Evolutionary conservation across 345 rosid species (phyloP).

Genomic region (Populus pruinosa): DNA sequence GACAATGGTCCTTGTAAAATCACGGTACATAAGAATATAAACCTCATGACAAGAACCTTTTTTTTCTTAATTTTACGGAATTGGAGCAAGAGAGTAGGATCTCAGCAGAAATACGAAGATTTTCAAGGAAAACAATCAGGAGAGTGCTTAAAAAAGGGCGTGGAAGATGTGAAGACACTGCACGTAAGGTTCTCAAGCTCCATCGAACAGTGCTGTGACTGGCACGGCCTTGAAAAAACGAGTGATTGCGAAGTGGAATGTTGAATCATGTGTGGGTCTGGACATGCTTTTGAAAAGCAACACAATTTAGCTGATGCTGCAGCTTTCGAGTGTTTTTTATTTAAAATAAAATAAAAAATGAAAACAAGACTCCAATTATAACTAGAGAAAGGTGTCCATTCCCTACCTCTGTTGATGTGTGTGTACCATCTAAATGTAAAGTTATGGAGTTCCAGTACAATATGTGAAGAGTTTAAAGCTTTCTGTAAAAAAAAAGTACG

Average conservation of each 20-base stretch:
- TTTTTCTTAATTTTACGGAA: not conserved
- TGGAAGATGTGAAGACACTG: not conserved
- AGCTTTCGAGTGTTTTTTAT: conserved; percentile 9
- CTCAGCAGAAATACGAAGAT: not conserved
- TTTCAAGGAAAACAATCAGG: not conserved
- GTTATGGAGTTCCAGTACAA: not conserved
- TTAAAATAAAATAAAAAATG: not conserved
- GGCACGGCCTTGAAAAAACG: not conserved
- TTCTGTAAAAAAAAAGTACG: too few relatives aligned
- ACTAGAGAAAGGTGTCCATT: conserved; percentile 3
- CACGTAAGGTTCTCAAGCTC: not conserved
- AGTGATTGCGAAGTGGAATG: conserved; percentile 14
- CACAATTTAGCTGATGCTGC: conserved; percentile 11
- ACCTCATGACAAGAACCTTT: not conserved
- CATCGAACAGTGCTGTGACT: not conserved
- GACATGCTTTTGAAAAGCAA: not conserved
- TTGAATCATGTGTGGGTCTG: conserved; percentile 1
- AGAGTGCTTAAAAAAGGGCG: not conserved
- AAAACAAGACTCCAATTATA: not conserved
- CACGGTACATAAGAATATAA: not conserved
- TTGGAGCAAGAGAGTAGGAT: not conserved
- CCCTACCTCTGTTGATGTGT: conserved; percentile 13
- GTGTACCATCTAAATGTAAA: conserved; percentile 1
- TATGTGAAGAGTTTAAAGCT: not conserved
- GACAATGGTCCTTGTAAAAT: not conserved